Evolutionary conservation across 139 green algal genomes (phyloP).

Genomic region (Picochlorum sp.): DNA sequence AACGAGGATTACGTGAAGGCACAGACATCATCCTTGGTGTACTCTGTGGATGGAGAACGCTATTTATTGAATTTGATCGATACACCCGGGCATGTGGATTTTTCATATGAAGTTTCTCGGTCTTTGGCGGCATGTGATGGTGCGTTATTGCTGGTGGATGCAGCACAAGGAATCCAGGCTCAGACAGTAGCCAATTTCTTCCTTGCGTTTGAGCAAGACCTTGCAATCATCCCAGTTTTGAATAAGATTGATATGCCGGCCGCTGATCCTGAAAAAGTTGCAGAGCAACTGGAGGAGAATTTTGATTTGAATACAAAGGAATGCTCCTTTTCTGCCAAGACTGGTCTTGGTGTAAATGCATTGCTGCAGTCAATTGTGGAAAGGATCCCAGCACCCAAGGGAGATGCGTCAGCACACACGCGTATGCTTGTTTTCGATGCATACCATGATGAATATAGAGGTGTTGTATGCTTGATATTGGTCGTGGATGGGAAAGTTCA

Average conservation of each 20-base stretch:
- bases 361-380: slow-evolving; percentile 71
- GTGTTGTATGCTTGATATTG: slow-evolving; percentile 57
- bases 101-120: slow-evolving; percentile 38
- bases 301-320: slow-evolving; percentile 52
- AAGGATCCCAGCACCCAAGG: slow-evolving; percentile 42
- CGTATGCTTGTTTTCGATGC: slow-evolving; percentile 84
- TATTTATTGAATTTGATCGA: slow-evolving; percentile 87
- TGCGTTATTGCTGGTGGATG: slow-evolving; percentile 88
- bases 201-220: slow-evolving; percentile 77
- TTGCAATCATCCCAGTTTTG: slow-evolving; percentile 80
- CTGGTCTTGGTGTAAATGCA: slow-evolving; percentile 39
- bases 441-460: slow-evolving; percentile 15
- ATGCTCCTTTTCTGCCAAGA: slow-evolving; percentile 61
- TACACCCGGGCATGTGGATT: slow-evolving; percentile 56
- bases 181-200: slow-evolving; percentile 92
- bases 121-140: slow-evolving; percentile 71
- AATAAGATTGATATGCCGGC: slow-evolving; percentile 86
- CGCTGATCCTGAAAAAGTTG: slow-evolving; percentile 62
- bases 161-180: slow-evolving; percentile 52
- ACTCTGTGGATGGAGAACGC: slow-evolving; percentile 24
- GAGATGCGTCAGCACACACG: slow-evolving; percentile 29
- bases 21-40: slow-evolving; percentile 75
- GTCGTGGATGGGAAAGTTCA: slow-evolving; percentile 64
- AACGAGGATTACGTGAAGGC: slow-evolving; percentile 94
- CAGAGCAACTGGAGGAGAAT: slow-evolving; percentile 53